These are phyloP conservation scores for Boletus coccyginus DNA, from an alignment of 768 basidiomycete species.

Conservation along the genomic window DNA sequence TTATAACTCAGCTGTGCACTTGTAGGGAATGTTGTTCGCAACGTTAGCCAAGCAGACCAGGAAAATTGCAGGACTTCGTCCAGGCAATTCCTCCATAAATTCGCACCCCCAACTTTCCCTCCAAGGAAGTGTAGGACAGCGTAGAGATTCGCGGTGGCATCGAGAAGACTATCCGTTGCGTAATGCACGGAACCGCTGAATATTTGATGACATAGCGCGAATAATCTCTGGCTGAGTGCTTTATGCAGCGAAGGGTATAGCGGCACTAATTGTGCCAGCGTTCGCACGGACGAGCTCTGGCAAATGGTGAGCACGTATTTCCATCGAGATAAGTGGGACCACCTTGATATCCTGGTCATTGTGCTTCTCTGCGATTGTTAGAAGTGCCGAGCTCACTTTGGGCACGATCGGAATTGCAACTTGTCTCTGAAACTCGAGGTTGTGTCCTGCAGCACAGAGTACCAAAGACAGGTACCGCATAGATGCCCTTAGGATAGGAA, in stretches of 20 bases:
- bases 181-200: conserved; percentile 53
- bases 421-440: conserved; percentile 83
- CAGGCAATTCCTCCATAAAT: conserved; percentile 71
- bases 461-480: conserved; percentile 63
- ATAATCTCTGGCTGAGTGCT: conserved; percentile 50
- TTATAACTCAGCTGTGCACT: conserved; percentile 31
- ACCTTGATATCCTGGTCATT: conserved; percentile 56
- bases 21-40: conserved; percentile 59
- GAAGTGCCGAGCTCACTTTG: conserved; percentile 62
- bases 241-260: conserved; percentile 69
- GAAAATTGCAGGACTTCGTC: conserved; percentile 67
- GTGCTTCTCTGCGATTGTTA: conserved; percentile 53
- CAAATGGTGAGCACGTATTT: conserved; percentile 3
- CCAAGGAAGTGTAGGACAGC: conserved; percentile 65
- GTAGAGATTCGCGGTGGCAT: conserved; percentile 57
- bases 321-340: conserved; percentile 1
- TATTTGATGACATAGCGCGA: conserved; percentile 50
- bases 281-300: conserved; percentile 45
- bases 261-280: conserved; percentile 54
- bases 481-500: conserved; percentile 56
- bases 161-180: conserved; percentile 37
- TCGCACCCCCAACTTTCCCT: conserved; percentile 73
- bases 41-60: conserved; percentile 55
- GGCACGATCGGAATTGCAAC: conserved; percentile 66
- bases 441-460: conserved; percentile 55